Evolutionary conservation across 768 basidiomycete species (phyloP), one percentile per base, ranked within the genome.

Genomic region (Naganishia randhawae): DNA sequence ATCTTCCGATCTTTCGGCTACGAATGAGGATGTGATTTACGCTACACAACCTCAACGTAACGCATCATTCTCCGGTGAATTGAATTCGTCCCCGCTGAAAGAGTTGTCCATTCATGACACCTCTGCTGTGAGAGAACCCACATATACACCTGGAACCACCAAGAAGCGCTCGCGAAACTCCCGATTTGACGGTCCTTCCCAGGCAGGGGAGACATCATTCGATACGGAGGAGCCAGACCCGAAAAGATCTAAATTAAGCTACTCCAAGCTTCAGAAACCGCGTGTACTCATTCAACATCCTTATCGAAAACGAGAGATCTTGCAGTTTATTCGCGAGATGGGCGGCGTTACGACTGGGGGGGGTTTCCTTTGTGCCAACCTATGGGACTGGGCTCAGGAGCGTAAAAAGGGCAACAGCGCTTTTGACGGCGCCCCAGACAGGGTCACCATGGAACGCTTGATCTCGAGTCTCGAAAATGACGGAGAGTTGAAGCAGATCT

Each of bases 261-360:
- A 65, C 50, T 65, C 57, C 17, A 71, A 53, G 71, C 22, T 37
- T 14, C 10, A 16, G 22, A 61, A 61, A 41, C 5, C n/a, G 2
- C 66, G 73, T 64, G 75, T 72, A n/a, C 73, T 69, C 73, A 81
- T 80, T 70, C 78, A 81, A 50, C 80, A 80, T 69, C 37, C 54
- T 3, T 54, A 50, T 39, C 42, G 22, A 35, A 50, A 50, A 31
- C 29, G 66, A 50, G 42, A 50, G 39, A 67, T 53, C 29, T 31
- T 68, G 31, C 57, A 62, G 14, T 39, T 42, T 41, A 14, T 50
- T 2, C n/a, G n/a, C 10, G 67, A 50, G 22, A 19, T 32, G 42
- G 63, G 63, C 17, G 63, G 63, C 29, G 33, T 64, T 17, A 37
- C 63, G 16, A 14, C 31, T 11, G 63, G 63, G n/a, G 63, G 63